Base-by-base conservation (phyloP, 169 alveolate genomes). In the Plasmodium vinckei region DNA sequence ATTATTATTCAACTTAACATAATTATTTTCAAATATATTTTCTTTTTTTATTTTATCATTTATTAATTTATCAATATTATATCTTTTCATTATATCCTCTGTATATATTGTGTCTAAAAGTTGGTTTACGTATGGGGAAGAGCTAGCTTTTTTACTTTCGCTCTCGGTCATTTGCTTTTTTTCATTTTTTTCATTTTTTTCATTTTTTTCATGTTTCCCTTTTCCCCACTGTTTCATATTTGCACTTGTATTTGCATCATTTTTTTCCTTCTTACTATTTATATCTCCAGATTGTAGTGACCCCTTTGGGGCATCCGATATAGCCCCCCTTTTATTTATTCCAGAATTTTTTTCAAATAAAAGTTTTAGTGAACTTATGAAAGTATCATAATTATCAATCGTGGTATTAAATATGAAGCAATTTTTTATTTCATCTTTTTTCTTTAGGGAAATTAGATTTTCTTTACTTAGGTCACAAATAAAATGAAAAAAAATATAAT, bases 331-430 rank as follows among this genome's bases (percentile, higher is more conserved):
- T 21, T 61, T 17, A 61, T 61, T 17, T 27, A 2, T 61, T 65
- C 42, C 44, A 12, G 23, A 12, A 1, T 51, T 54, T 77, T 46
- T 64, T 27, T 13, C 57, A n/a, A 13, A 47, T 49, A n/a, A 65
- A 77, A 23, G 67, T 64, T n/a, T 13, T 9, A 12, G 49, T 69
- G 25, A 64, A 63, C 5, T 49, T 33, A 33, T 1, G 42, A 33
- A 33, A 33, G 5, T 33, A 33, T 33, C 42, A 33, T 33, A 33
- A 33, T 33, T 51, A 7, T 56, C 17, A 9, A 77, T 77, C 42
- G 51, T 59, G 9, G 89, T 77, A 17, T 77, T 77, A 77, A 59
- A 77, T 19, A 77, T 42, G n/a, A 77, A 77, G 46, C 21, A 27
- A 56, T 77, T 77, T 51, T 69, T 63, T 54, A 61, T 44, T 10